Percentiles rank a stretch among this genome's conserved stretches.
phyloP scores from a whole-genome alignment of 2,329 filamentous ascomycete genomes.

The Lojkania enalia region DNA sequence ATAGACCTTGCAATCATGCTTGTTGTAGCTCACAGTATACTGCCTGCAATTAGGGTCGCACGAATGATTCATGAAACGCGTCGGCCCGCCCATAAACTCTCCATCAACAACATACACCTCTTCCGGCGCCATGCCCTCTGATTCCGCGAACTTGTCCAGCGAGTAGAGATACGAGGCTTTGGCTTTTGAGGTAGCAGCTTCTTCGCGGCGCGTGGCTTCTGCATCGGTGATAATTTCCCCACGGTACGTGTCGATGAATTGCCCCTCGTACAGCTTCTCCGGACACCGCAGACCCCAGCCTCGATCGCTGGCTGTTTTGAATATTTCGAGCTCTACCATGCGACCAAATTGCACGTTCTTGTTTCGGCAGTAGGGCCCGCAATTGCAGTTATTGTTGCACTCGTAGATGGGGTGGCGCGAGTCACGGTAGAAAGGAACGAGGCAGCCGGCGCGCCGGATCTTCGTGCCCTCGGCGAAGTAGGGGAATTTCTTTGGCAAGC shows the following conservation, averaged over 20 bases:
- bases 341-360: constrained; percentile 76
- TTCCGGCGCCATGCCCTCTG: constrained; percentile 53
- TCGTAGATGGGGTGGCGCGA: constrained; percentile 68
- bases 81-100: constrained; percentile 76
- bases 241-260: constrained; percentile 80
- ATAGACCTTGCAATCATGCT: constrained; percentile 73
- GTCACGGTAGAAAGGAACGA: constrained; percentile 50
- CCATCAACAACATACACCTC: constrained; percentile 60
- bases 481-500: constrained; percentile 60
- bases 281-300: constrained; percentile 77
- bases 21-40: constrained; percentile 77
- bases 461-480: constrained; percentile 55
- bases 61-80: constrained; percentile 81
- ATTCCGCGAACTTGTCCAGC: constrained; percentile 76
- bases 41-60: constrained; percentile 79
- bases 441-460: constrained; percentile 26
- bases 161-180: constrained; percentile 81
- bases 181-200: constrained; percentile 53
- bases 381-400: constrained; percentile 73
- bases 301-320: constrained; percentile 66
- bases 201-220: constrained; percentile 68
- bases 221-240: constrained; percentile 59
- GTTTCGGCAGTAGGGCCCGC: constrained; percentile 68
- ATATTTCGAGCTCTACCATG: constrained; percentile 72
- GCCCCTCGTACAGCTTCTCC: constrained; percentile 67